Conservation (phyloP, 75 land plant species). For the Sequoia sempervirens region DNA sequence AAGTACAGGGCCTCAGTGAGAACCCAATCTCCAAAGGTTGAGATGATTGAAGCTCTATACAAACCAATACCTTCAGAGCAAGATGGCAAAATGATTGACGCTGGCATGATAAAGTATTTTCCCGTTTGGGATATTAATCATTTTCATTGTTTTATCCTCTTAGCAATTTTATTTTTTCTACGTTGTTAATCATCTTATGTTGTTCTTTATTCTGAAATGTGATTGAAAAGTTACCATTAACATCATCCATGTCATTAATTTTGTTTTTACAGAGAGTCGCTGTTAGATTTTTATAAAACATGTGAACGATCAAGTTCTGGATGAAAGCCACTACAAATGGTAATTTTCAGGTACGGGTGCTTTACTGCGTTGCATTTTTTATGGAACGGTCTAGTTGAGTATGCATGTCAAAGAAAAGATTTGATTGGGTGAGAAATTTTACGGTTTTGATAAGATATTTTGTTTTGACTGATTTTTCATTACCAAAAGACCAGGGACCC, state of each 20-base stretch:
- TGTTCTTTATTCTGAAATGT: not conserved
- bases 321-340: slow-evolving; percentile 61
- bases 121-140: too few relatives aligned
- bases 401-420: not conserved
- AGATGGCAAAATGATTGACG: not conserved
- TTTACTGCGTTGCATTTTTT: not conserved
- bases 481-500: too few relatives aligned
- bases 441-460: not conserved
- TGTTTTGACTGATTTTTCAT: too few relatives aligned
- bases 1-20: slow-evolving; percentile 70
- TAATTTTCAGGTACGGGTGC: slow-evolving; percentile 72
- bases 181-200: not conserved
- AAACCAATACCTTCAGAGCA: slow-evolving; percentile 14
- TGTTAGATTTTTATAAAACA: slow-evolving; percentile 54
- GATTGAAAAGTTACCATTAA: not conserved
- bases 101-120: not conserved
- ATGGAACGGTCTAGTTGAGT: not conserved
- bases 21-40: slow-evolving; percentile 76
- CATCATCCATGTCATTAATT: not conserved
- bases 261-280: slow-evolving; percentile 46
- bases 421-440: too few relatives aligned
- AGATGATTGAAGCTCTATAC: slow-evolving; percentile 75
- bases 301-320: slow-evolving; percentile 12
- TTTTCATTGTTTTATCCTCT: not conserved
- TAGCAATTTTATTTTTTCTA: not conserved